Conservation (phyloP, 2,329 filamentous ascomycete species). For the Cladophialophora carrionii region DNA sequence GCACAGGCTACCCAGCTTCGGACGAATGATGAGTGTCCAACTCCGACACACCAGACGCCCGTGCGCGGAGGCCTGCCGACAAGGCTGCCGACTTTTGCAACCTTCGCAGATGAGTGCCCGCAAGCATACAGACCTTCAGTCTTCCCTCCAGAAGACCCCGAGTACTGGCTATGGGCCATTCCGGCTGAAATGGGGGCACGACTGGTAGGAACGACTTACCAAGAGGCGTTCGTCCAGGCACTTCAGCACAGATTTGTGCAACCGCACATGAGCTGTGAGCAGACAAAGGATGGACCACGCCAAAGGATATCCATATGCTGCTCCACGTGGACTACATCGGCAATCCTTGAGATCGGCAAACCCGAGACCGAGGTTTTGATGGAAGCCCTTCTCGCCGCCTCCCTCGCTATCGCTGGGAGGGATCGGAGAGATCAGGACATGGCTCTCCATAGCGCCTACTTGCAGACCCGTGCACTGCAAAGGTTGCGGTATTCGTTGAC, state of each 20-base stretch:
- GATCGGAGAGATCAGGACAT: slow-evolving; percentile 24
- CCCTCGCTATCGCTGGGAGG: slow-evolving; percentile 28
- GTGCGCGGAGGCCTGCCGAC: not conserved
- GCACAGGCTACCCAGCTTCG: not conserved
- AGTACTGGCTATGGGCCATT: slow-evolving; percentile 27
- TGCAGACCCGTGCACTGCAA: slow-evolving; percentile 30
- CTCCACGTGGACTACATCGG: slow-evolving; percentile 23
- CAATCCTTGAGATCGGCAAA: slow-evolving; percentile 19
- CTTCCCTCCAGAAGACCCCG: slow-evolving; percentile 14
- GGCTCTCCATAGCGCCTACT: slow-evolving; percentile 23
- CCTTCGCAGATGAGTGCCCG: not conserved
- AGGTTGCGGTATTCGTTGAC: slow-evolving; percentile 23
- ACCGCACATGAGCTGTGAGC: slow-evolving; percentile 10
- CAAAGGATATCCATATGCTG: slow-evolving; percentile 25
- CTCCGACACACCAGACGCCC: slow-evolving; percentile 5
- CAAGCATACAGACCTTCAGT: not conserved
- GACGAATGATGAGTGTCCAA: not conserved
- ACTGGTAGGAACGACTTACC: slow-evolving; percentile 20
- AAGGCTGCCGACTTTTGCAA: not conserved
- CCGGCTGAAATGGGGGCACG: slow-evolving; percentile 22
- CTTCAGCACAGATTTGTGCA: slow-evolving; percentile 21
- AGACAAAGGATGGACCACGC: slow-evolving; percentile 10
- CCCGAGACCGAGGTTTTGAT: slow-evolving; percentile 28
- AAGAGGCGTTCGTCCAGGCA: slow-evolving; percentile 10
- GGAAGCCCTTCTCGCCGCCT: slow-evolving; percentile 26